phyloP scores from a whole-genome alignment of 2,329 filamentous ascomycete species.

The Ampelomyces quisqualis region DNA sequence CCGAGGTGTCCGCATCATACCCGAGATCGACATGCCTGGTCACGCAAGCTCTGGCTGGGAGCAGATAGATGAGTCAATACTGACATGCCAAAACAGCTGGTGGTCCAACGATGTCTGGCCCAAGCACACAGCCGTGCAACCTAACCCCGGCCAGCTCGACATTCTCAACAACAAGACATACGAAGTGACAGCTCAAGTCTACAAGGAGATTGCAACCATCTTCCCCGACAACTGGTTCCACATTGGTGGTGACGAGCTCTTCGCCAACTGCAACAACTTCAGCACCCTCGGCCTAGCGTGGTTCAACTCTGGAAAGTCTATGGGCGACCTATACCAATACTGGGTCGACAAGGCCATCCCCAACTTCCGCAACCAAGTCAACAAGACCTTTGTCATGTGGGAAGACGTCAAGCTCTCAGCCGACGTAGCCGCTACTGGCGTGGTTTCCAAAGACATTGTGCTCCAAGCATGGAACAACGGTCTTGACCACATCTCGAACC shows the following conservation, averaged over 20 bases:
- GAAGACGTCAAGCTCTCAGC: constrained; percentile 53
- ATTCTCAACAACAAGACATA: constrained; percentile 59
- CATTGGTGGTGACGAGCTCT: constrained; percentile 58
- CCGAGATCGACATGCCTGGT: constrained; percentile 64
- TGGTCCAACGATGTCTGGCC: constrained; percentile 61
- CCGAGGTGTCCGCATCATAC: constrained; percentile 60
- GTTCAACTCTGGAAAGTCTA: constrained; percentile 54
- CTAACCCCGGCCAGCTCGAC: constrained; percentile 59
- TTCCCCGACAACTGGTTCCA: constrained; percentile 59
- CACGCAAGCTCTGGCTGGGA: constrained; percentile 59
- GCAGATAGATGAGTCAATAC: constrained; percentile 57
- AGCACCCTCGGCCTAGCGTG: constrained; percentile 52
- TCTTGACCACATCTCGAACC: constrained; percentile 53
- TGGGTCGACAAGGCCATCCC: constrained; percentile 57
- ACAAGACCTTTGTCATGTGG: constrained; percentile 60
- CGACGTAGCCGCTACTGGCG: constrained; percentile 47
- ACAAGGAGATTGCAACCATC: constrained; percentile 53
- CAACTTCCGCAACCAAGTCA: constrained; percentile 49
- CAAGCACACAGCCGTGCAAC: constrained; percentile 57
- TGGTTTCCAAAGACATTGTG: constrained; percentile 54
- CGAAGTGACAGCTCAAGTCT: constrained; percentile 56
- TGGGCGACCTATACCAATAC: constrained; percentile 55
- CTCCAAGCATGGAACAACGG: constrained; percentile 60
- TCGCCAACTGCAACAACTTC: constrained; percentile 60
- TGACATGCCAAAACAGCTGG: constrained; percentile 59